Conservation (phyloP, 2,329 filamentous ascomycete genomes). For the Plenodomus tracheiphilus region DNA sequence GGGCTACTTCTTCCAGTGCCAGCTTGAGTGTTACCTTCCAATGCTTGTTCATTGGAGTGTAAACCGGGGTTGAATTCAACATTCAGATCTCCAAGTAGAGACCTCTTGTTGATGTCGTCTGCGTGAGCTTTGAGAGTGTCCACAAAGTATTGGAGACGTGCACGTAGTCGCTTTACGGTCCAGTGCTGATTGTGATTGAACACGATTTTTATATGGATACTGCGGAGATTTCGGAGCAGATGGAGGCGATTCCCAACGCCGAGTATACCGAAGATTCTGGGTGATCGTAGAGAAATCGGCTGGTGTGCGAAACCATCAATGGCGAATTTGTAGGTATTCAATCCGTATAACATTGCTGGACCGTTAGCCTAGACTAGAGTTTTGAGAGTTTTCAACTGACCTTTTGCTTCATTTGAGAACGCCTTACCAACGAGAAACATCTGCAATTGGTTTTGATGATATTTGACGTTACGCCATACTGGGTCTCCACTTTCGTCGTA, state of each 20-base stretch:
- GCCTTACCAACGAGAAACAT: constrained; percentile 21
- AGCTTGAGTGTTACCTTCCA: too few relatives aligned
- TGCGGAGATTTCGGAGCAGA: constrained; percentile 22
- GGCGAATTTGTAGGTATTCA: constrained; percentile 23
- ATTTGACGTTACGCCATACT: too few relatives aligned
- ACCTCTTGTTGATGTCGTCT: constrained; percentile 17
- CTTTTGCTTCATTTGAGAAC: constrained; percentile 18
- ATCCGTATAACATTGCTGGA: constrained; percentile 23
- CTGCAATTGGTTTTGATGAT: not conserved
- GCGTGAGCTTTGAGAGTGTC: constrained; percentile 22
- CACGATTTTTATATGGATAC: constrained; percentile 13
- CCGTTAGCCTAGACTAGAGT: not conserved
- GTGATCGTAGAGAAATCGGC: constrained; percentile 15
- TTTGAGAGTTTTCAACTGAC: constrained; percentile 3
- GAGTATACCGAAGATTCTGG: constrained; percentile 22
- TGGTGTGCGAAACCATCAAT: constrained; percentile 8
- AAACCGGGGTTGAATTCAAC: constrained; percentile 3
- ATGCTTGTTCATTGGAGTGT: too few relatives aligned
- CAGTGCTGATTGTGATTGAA: constrained; percentile 8
- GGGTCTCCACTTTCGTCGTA: too few relatives aligned
- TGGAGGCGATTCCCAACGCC: constrained; percentile 10
- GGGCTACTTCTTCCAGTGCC: not conserved
- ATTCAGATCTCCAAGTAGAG: constrained; percentile 17
- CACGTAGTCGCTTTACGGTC: constrained; percentile 17
- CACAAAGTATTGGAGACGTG: constrained; percentile 24